Base-by-base conservation (phyloP, 768 basidiomycete genomes). In the Kwoniella bestiolae region DNA sequence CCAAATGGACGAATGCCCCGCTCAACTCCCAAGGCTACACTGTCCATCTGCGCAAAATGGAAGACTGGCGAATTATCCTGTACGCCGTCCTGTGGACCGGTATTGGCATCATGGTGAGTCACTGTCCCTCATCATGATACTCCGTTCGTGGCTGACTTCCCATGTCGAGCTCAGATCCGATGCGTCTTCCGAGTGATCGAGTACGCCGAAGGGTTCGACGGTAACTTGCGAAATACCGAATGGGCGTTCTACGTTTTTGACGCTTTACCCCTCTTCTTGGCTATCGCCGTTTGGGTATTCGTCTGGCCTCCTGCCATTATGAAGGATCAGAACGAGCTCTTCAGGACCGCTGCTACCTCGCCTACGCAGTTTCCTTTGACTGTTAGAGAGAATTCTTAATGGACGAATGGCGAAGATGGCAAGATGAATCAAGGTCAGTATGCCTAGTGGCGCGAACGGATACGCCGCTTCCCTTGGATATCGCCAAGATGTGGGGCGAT, bases 171-270 rank as follows among this genome's bases (percentile, higher is more conserved):
- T 41, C 38, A 79, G 74, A 84, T 89, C 67, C 89, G 90, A 60
- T 90, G 87, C 41, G 78, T 84, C 1, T 91, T 87, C 81, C 85
- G 86, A 66, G 70, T 81, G 16, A 82, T 84, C 18, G 89, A 91
- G 69, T 83, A 87, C 29, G 85, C 86, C 3, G 82, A 89, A 77
- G 90, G 90, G n/a, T 89, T 67, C 76, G 64, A 78, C 25, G 88
- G 88, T 2, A 81, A 82, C 38, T 83, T 90, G 21, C 84, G 86
- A 5, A 87, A 84, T 2, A 85, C 84, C 3, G 89, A 90, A 76
- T 78, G 73, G 3, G 86, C 84, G 69, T 90, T 91, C 77, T 91
- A 90, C 74, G 85, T 81, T 1, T 82, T 90, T 41, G 87, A 91
- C 75, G 85, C 88, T 0, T 82, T 90, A 4, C 89, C 89, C 7